phyloP scores from a whole-genome alignment of 305 asterid species.

The Fraxinus greggii region DNA sequence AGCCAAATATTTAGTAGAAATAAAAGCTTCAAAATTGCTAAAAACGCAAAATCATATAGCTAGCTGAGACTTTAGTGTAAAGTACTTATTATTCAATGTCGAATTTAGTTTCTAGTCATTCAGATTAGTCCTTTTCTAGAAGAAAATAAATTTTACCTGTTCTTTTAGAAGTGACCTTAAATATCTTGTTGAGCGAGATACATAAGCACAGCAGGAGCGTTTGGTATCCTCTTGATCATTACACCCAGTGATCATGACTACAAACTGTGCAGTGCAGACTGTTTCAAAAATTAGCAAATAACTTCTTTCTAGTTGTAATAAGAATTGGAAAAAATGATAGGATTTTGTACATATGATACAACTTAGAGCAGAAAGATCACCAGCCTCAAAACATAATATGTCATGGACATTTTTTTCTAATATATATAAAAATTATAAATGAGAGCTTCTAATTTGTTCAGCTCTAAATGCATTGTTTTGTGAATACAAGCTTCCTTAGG shows the following conservation, averaged over 20 bases:
- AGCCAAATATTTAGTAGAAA: constrained; percentile 9
- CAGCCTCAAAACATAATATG: not conserved
- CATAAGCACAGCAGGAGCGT: constrained; percentile 25
- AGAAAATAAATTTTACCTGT: constrained; percentile 53
- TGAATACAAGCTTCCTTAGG: not conserved
- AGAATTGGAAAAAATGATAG: constrained; percentile 9
- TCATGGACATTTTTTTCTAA: constrained; percentile 7
- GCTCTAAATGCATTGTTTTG: not conserved
- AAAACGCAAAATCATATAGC: constrained; percentile 13
- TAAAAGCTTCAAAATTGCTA: not conserved
- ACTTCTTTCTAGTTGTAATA: constrained; percentile 2
- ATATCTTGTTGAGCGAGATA: not conserved
- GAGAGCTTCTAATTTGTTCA: not conserved
- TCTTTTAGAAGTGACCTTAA: constrained; percentile 16
- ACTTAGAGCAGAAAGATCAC: not conserved
- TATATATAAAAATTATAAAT: not conserved
- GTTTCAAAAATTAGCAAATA: constrained; percentile 27
- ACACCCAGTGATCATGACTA: constrained; percentile 70
- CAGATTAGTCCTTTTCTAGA: constrained; percentile 12
- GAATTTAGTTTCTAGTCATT: constrained; percentile 3
- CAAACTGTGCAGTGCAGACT: constrained; percentile 82
- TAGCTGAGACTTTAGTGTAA: not conserved
- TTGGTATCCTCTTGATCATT: constrained; percentile 44
- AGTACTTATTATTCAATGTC: not conserved
- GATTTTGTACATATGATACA: constrained; percentile 10